These are phyloP conservation scores for Psilocybe cyanescens DNA, from an alignment of 768 basidiomycete species.

Conservation along the genomic window DNA sequence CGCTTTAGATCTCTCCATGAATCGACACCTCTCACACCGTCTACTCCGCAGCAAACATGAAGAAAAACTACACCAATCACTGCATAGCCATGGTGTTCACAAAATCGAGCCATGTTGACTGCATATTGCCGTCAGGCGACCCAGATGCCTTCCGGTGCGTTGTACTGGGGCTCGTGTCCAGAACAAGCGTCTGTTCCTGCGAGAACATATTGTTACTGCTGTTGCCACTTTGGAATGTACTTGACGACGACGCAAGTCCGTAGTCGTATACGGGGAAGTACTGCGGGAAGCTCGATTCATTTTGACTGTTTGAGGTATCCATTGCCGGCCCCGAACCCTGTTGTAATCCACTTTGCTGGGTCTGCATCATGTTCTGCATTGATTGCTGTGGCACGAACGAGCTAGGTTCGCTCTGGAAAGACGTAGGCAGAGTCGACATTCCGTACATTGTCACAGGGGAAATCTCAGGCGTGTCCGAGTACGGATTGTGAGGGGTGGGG, in stretches of 20 bases:
- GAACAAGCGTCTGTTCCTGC: slow-evolving; percentile 11
- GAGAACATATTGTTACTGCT: slow-evolving; percentile 15
- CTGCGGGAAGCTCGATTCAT: slow-evolving; percentile 49
- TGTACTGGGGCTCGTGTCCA: slow-evolving; percentile 16
- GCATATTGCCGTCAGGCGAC: slow-evolving; percentile 65
- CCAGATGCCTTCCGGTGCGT: slow-evolving; percentile 48
- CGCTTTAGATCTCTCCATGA: background rate
- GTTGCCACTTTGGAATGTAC: background rate
- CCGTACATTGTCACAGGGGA: slow-evolving; percentile 52
- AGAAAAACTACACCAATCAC: slow-evolving; percentile 5
- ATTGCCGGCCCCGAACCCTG: slow-evolving; percentile 1
- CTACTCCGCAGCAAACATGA: background rate
- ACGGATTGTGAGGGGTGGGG: slow-evolving; percentile 23
- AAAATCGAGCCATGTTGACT: slow-evolving; percentile 68
- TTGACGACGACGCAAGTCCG: slow-evolving; percentile 38
- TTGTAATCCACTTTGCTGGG: slow-evolving; percentile 3
- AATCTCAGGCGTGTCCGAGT: slow-evolving; percentile 35
- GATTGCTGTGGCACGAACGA: slow-evolving; percentile 36
- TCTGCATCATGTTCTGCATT: slow-evolving; percentile 26
- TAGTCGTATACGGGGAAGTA: slow-evolving; percentile 84
- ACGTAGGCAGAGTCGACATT: slow-evolving; percentile 40
- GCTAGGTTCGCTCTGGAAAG: slow-evolving; percentile 37
- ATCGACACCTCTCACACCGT: background rate
- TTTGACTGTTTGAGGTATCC: slow-evolving; percentile 17
- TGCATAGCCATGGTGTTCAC: slow-evolving; percentile 48